Base-by-base conservation (phyloP, 345 rosid species). In the Populus simonii region DNA sequence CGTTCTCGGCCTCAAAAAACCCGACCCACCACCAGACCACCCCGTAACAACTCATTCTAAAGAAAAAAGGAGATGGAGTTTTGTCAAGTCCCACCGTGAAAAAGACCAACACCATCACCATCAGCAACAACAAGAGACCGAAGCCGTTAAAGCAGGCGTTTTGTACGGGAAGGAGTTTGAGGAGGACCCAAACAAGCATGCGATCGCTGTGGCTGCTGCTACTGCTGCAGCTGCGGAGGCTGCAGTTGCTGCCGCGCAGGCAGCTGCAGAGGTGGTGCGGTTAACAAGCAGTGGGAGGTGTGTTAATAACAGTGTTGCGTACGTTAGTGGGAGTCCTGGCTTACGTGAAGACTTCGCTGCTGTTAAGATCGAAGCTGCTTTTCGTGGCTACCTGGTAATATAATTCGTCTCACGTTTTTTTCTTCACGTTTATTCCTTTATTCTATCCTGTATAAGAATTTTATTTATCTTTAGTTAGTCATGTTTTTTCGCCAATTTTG, bases 381-480 rank as follows among this genome's bases (percentile, higher is more conserved):
- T 94, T 73, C 97, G 98, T 66, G 98, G 98, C 8, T 94, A 93
- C 74, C 85, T 96, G 91, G 99, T 96, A 68, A 78, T 97, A 74
- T 61, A 6, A 17, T 59, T 9, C 18, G 43, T 3, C 31, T 11
- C 35, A 43, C 8, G 35, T 76, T 53, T 10, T 25, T 57, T 36
- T 51, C 8, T 15, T 43, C 43, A 22, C 25, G 4, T 53, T 20
- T 20, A 53, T 53, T 20, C 23, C 22, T 53, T 20, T 17, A 53
- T 1, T 18, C 59, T 18, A 7, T 7, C 1, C 59, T 53, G 23
- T 53, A 18, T 20, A 20, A 20, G 59, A 53, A 53, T 20, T 18
- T 53, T 53, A 53, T 18, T 53, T 20, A 6, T 53, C 8, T 20
- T 18, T 53, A 53, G 22, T 2, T 18, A 53, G 23, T 20, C n/a